These are phyloP conservation scores for Ganoderma lucidum DNA, from an alignment of 1,284 basidiomycete genomes.

Conservation along the genomic window DNA sequence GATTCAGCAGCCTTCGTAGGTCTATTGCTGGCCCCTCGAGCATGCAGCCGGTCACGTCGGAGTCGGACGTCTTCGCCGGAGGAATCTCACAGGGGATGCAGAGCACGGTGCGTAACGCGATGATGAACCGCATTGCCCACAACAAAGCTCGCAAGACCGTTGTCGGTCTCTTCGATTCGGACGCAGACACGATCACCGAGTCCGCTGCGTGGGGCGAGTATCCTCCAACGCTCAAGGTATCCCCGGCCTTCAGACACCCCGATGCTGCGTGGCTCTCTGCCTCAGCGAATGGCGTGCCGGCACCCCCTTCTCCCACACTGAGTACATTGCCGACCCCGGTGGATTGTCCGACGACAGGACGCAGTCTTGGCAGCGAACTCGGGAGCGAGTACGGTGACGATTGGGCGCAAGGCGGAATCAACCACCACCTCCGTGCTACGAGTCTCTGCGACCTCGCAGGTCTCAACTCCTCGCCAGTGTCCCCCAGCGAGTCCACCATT, in stretches of 20 bases:
- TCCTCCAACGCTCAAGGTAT: conserved; percentile 31
- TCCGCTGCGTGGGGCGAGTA: conserved; percentile 23
- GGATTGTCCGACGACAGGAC: conserved; percentile 34
- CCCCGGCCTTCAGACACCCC: conserved; percentile 32
- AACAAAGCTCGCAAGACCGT: conserved; percentile 63
- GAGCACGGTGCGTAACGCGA: conserved; percentile 42
- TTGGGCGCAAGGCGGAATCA: conserved; percentile 48
- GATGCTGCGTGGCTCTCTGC: conserved; percentile 38
- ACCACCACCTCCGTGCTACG: conserved; percentile 55
- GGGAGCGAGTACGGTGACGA: conserved; percentile 51
- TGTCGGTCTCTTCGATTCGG: conserved; percentile 66
- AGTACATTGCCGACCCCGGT: conserved; percentile 32
- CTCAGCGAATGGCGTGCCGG: conserved; percentile 34
- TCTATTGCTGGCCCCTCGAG: conserved; percentile 45
- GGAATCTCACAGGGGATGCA: conserved; percentile 45
- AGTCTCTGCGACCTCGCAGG: conserved; percentile 59
- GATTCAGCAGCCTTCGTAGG: conserved; percentile 53
- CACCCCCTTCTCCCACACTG: conserved; percentile 33
- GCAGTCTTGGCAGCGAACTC: conserved; percentile 68
- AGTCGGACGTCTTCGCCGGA: conserved; percentile 38
- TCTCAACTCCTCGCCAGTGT: conserved; percentile 35
- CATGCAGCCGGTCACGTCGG: conserved; percentile 29
- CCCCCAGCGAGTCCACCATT: conserved; percentile 21
- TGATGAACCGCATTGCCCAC: conserved; percentile 15
- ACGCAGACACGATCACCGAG: conserved; percentile 11